Base-by-base conservation (phyloP, 805 yeast species). In the Candida verbasci region DNA sequence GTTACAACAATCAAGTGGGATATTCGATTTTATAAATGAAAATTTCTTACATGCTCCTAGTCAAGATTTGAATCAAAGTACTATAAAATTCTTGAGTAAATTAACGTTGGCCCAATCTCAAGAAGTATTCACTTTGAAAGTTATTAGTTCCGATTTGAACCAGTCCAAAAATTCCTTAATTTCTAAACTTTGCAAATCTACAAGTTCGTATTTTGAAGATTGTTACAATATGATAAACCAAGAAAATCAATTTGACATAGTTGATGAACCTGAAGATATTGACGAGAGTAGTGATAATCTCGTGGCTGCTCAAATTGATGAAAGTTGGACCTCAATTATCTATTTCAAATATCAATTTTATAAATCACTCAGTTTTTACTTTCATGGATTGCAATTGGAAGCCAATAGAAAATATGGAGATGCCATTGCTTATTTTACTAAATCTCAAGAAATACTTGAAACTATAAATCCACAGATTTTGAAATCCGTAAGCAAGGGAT, bases 41-140 rank as follows among this genome's bases (percentile, higher is more conserved):
- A 85, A 83, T 57, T 91, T 91, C 58, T 62, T 88, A 31, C 93
- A 89, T 58, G 91, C 96, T 0, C 96, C 97, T 1, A 77, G 88
- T 3, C 65, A 71, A 4, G 98, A 91, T 57, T 62, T 89, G 34
- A 68, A 73, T 41, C 83, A 82, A 23, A 76, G 81, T 16, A 78
- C 86, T 0, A 76, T 86, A 8, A 69, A 70, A 28, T 80, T 86
- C 24, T 68, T 91, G 34, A 55, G 70, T 11, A 72, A 72, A 44
- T 56, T 89, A 37, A 78, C 82, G 76, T 64, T 87, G 38, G 93
- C 94, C 0, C 96, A 91, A 56, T 86, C 93, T 3, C 96, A 89
- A 53, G 96, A 93, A 46, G 72, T 83, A 6, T 89, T 91, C 54
- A 60, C 82, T 3, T 55, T 80, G 49, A 82, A 78, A 45, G 75